Evolutionary conservation across 208 protist species (phyloP).

Genomic region (Angomonas ambiguus): DNA sequence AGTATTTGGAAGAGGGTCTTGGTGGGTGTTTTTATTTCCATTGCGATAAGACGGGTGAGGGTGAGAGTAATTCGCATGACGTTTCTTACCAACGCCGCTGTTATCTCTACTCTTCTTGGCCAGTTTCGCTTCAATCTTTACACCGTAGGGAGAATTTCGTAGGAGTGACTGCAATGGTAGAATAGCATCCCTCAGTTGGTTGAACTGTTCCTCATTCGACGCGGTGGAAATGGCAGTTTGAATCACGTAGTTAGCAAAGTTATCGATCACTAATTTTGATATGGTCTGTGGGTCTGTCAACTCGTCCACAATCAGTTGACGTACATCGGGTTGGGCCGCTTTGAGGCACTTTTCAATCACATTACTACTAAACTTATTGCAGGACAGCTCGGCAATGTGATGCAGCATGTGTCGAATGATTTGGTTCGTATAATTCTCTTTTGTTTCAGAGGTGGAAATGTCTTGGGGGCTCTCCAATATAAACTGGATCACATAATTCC

Average conservation of each 20-base stretch:
- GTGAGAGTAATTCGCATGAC: constrained; percentile 18
- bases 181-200: constrained; percentile 92
- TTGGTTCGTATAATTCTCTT: constrained; percentile 72
- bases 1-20: constrained; percentile 1
- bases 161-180: constrained; percentile 90
- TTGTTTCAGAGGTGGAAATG: constrained; percentile 20
- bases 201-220: constrained; percentile 89
- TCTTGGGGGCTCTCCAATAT: constrained; percentile 92
- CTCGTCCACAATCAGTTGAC: constrained; percentile 92
- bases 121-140: constrained; percentile 95
- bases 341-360: constrained; percentile 98
- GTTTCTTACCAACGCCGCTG: constrained; percentile 40
- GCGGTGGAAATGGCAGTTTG: constrained; percentile 94
- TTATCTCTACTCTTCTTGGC: constrained; percentile 64
- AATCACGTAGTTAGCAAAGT: constrained; percentile 98
- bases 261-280: constrained; percentile 92
- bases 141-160: constrained; percentile 96
- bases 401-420: constrained; percentile 91
- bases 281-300: constrained; percentile 89
- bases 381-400: constrained; percentile 91
- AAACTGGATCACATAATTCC: constrained; percentile 98
- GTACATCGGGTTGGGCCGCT: constrained; percentile 72
- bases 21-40: not conserved
- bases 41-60: not conserved
- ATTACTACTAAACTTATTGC: constrained; percentile 98